phyloP scores from a whole-genome alignment of 257 asterid genomes.

The Przewalskia tangutica region DNA sequence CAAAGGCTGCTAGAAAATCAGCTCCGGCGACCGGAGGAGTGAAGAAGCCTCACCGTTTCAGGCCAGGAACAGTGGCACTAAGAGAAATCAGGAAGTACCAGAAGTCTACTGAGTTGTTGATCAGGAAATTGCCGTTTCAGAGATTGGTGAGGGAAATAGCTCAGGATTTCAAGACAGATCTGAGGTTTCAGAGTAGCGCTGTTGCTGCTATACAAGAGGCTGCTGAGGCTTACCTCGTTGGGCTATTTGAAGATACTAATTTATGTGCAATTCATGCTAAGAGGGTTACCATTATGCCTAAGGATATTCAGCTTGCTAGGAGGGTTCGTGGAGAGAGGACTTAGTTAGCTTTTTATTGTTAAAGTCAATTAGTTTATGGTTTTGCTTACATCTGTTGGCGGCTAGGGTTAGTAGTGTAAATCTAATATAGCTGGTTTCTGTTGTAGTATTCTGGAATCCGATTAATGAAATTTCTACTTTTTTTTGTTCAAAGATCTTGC shows the following conservation, averaged over 20 bases:
- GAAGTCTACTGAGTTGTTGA: background rate
- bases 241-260: background rate
- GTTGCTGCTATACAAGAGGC: background rate
- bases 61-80: background rate
- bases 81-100: background rate
- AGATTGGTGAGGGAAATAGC: background rate
- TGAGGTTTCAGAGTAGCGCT: background rate
- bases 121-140: background rate
- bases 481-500: background rate
- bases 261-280: background rate
- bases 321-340: background rate
- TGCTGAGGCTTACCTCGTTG: background rate
- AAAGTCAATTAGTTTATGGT: background rate
- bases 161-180: background rate
- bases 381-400: background rate
- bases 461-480: background rate
- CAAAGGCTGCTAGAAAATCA: background rate
- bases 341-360: background rate
- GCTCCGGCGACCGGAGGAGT: constrained; percentile 84
- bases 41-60: constrained; percentile 43
- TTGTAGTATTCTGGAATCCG: background rate
- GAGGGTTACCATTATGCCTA: background rate
- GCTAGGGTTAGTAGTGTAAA: background rate
- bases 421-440: background rate
- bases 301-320: background rate